These are phyloP conservation scores for Calonectria henricotiae DNA, from an alignment of 2,329 filamentous ascomycete genomes.

Conservation along the genomic window DNA sequence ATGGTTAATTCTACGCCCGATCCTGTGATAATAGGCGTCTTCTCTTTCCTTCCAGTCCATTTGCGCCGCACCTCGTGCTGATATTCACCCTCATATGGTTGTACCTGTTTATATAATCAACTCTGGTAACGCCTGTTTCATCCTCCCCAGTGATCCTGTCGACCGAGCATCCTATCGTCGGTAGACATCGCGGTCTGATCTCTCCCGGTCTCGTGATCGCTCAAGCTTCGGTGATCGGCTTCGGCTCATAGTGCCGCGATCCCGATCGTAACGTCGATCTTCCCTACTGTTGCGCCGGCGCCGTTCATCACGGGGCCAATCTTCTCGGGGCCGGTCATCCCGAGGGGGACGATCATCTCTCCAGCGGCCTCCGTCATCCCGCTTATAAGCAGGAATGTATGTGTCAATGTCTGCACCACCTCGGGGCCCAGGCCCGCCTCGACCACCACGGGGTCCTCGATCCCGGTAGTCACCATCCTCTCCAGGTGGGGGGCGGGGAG, in stretches of 20 bases:
- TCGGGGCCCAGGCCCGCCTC: slow-evolving; percentile 52
- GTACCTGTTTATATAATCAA: slow-evolving; percentile 30
- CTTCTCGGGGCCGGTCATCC: slow-evolving; percentile 40
- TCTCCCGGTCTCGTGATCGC: slow-evolving; percentile 61
- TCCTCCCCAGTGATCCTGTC: slow-evolving; percentile 10
- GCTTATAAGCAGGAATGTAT: slow-evolving; percentile 67
- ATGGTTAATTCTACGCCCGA: slow-evolving; percentile 34
- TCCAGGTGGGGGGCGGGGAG: slow-evolving; percentile 61
- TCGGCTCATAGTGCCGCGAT: slow-evolving; percentile 61
- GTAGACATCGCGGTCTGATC: slow-evolving; percentile 67
- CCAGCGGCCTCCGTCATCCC: slow-evolving; percentile 56
- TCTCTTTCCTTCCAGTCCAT: slow-evolving; percentile 35
- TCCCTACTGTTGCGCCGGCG: slow-evolving; percentile 56
- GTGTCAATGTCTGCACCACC: slow-evolving; percentile 64
- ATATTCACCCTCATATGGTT: slow-evolving; percentile 37
- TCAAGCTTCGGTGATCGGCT: slow-evolving; percentile 61
- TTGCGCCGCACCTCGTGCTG: slow-evolving; percentile 42
- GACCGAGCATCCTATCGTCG: slow-evolving; percentile 61
- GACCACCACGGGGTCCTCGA: slow-evolving; percentile 53
- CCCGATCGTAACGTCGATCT: slow-evolving; percentile 62
- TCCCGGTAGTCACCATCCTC: slow-evolving; percentile 62
- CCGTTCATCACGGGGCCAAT: slow-evolving; percentile 48
- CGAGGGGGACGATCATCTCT: slow-evolving; percentile 56
- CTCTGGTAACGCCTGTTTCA: slow-evolving; percentile 43
- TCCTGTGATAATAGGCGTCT: slow-evolving; percentile 33